Percentiles rank a stretch among this genome's conserved stretches.
Conservation (phyloP, 352 stramenopile genomes). For the Thraustochytrium sp. region DNA sequence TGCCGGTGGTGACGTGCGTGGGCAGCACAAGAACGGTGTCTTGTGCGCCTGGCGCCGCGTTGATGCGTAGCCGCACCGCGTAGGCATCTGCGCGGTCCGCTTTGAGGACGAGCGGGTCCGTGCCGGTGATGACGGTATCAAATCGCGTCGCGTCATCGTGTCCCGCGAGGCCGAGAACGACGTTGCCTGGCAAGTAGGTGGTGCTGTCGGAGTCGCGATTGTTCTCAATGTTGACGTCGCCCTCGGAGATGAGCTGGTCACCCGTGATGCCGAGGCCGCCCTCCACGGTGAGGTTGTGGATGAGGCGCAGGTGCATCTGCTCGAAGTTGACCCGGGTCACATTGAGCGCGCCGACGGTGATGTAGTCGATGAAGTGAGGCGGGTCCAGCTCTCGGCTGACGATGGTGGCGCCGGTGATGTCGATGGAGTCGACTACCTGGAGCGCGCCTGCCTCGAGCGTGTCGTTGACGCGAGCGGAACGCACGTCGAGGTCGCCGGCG, state of each 20-base stretch:
- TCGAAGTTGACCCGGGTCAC: conserved; percentile 25
- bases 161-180: not conserved
- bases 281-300: conserved; percentile 40
- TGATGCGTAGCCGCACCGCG: not conserved
- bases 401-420: conserved; percentile 30
- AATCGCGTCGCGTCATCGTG: not conserved
- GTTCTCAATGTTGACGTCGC: conserved; percentile 21
- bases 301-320: conserved; percentile 22
- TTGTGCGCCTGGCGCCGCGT: not conserved
- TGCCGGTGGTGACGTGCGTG: not conserved
- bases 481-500: not conserved
- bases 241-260: conserved; percentile 23
- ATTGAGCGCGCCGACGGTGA: conserved; percentile 28
- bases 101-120: not conserved
- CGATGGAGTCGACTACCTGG: conserved; percentile 3
- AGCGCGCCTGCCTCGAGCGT: not conserved
- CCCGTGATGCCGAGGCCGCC: conserved; percentile 17
- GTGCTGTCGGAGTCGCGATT: conserved; percentile 19
- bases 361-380: not conserved
- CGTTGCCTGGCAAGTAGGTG: conserved; percentile 21
- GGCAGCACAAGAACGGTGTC: not conserved
- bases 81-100: not conserved
- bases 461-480: not conserved
- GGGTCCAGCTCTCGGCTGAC: conserved; percentile 1
- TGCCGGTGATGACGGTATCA: not conserved